Percentiles rank a stretch among this genome's conserved stretches.
phyloP scores from a whole-genome alignment of 805 yeast genomes.

The Metschnikowia dekortorum region DNA sequence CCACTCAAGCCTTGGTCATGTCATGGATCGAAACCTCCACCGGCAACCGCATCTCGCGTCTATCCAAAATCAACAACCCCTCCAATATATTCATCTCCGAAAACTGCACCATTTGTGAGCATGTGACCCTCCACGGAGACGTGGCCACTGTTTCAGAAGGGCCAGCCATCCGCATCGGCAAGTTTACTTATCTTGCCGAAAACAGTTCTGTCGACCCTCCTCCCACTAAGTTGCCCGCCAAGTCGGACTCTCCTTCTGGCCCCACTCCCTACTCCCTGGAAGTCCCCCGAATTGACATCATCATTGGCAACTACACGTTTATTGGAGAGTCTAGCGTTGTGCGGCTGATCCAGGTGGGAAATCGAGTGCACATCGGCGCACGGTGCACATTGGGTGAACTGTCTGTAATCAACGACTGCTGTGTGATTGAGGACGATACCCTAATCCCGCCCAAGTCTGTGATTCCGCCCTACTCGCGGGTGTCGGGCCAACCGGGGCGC shows the following conservation, averaged over 20 bases:
- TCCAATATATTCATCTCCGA: conserved; percentile 44
- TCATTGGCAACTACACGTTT: conserved; percentile 45
- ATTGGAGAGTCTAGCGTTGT: conserved; percentile 35
- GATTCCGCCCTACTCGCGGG: conserved; percentile 52
- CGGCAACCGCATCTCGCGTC: conserved; percentile 47
- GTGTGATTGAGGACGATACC: conserved; percentile 40
- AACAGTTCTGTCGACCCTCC: conserved; percentile 30
- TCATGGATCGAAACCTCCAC: conserved; percentile 47
- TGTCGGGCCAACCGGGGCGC: conserved; percentile 37
- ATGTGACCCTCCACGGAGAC: conserved; percentile 34
- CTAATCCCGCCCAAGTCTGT: conserved; percentile 38
- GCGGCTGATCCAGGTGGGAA: conserved; percentile 41
- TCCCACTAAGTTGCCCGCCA: background rate
- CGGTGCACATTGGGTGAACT: conserved; percentile 34
- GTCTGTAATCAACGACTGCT: conserved; percentile 48
- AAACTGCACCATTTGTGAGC: conserved; percentile 38
- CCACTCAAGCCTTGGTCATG: background rate
- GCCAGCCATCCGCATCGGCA: conserved; percentile 42
- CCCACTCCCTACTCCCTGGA: background rate
- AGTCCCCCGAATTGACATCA: conserved; percentile 12
- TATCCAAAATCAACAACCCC: conserved; percentile 41
- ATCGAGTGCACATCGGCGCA: conserved; percentile 44
- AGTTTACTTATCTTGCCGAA: conserved; percentile 37
- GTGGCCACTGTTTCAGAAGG: conserved; percentile 16
- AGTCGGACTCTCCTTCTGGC: background rate